phyloP scores from a whole-genome alignment of 1,284 basidiomycete species.

The Malassezia brasiliensis region DNA sequence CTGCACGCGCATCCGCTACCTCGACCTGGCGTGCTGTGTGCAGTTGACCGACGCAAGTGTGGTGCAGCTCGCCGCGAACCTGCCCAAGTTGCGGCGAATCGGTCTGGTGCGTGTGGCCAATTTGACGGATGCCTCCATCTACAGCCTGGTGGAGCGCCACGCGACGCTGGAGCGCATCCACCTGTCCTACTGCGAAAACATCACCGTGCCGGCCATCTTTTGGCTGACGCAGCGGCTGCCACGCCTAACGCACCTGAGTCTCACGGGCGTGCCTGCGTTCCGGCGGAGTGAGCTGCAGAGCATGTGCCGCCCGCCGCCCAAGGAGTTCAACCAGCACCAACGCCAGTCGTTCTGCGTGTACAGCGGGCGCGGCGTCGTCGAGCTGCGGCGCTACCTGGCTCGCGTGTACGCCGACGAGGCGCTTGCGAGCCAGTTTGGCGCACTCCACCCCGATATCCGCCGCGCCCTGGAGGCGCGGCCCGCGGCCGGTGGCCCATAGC shows the following conservation, averaged over 20 bases:
- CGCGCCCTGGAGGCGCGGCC: constrained; percentile 11
- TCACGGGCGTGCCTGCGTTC: constrained; percentile 93
- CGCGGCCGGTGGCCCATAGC: too few species aligned
- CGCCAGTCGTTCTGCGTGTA: constrained; percentile 93
- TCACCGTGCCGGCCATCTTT: constrained; percentile 81
- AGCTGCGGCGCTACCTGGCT: constrained; percentile 60
- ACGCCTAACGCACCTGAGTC: constrained; percentile 82
- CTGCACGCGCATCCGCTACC: constrained; percentile 87
- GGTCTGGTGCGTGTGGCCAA: constrained; percentile 87
- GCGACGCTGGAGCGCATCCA: constrained; percentile 84
- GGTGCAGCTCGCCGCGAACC: constrained; percentile 68
- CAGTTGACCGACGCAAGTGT: constrained; percentile 86
- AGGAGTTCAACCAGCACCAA: constrained; percentile 86
- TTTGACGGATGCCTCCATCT: constrained; percentile 85
- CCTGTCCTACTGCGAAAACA: constrained; percentile 91
- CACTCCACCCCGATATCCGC: constrained; percentile 22
- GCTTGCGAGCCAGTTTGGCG: constrained; percentile 25
- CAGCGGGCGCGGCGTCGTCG: constrained; percentile 77
- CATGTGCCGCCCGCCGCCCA: constrained; percentile 79
- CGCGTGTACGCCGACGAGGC: constrained; percentile 28
- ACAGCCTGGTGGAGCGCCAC: constrained; percentile 63
- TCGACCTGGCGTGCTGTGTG: constrained; percentile 93
- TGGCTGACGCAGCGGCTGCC: constrained; percentile 76
- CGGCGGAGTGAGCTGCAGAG: constrained; percentile 71
- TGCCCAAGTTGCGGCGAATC: constrained; percentile 84